phyloP scores from a whole-genome alignment of 1,139 yeast genomes.

The Nematodospora anomalae region DNA sequence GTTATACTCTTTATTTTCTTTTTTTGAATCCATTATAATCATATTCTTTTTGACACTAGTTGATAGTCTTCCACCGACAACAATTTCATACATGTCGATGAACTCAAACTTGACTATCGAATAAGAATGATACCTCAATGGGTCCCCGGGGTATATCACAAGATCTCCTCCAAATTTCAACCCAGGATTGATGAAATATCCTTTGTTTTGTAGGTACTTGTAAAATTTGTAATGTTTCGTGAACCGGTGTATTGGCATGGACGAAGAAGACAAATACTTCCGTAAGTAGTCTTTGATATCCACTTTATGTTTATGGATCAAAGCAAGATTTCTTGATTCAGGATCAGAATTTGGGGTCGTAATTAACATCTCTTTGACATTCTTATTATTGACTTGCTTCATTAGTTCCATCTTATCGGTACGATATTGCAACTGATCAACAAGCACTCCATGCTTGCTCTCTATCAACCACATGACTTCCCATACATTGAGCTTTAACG shows the following conservation, averaged over 20 bases:
- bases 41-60: conserved; percentile 89
- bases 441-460: conserved; percentile 37
- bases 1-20: conserved; percentile 22
- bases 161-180: conserved; percentile 87
- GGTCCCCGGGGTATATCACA: conserved; percentile 94
- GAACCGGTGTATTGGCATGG: conserved; percentile 6
- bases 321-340: conserved; percentile 8
- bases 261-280: conserved; percentile 6
- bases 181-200: conserved; percentile 75
- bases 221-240: conserved; percentile 21
- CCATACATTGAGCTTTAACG: conserved; percentile 69
- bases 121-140: conserved; percentile 86
- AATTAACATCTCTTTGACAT: conserved; percentile 9
- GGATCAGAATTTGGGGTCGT: conserved; percentile 11
- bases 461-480: conserved; percentile 70
- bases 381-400: background rate
- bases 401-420: conserved; percentile 2
- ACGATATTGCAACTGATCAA: conserved; percentile 26
- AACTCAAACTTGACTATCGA: conserved; percentile 59
- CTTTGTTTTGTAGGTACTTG: conserved; percentile 42
- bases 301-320: conserved; percentile 10
- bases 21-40: conserved; percentile 49
- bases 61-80: conserved; percentile 86
- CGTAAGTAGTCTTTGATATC: conserved; percentile 11
- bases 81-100: conserved; percentile 53